Evolutionary conservation across 169 alveolate species (phyloP), one percentile per base, ranked within the genome.

Genomic region (Cryptosporidium canis): DNA sequence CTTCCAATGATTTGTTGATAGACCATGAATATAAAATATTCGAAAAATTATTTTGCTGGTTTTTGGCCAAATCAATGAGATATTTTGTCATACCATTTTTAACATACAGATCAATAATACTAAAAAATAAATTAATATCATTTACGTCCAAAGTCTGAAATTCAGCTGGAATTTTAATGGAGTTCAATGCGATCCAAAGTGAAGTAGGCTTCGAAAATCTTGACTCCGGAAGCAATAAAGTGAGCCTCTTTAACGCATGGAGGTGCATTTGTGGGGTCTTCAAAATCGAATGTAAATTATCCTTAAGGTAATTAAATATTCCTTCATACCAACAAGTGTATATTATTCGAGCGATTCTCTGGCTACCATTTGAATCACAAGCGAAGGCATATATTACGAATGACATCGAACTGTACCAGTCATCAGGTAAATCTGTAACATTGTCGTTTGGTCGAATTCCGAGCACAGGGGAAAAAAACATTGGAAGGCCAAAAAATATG

Each of bases 281-380:
- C 21, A 77, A 39, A 35, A 77, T 77, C 18, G 71, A 77, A 2
- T 21, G 45, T 58, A 77, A 77, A 41, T 39, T 33, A 39, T 39
- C 8, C 8, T 18, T 41, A 2, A 77, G 48, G 24, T 77, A 77
- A 14, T 77, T 43, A 39, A 27, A 55, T 29, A 77, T 39, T 58
- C 87, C 87, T 18, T 77, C 66, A 33, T 77, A 77, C 87, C 87
- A 77, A 77, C 77, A 77, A 27, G 61, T 77, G 47, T 77, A 77
- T 18, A 6, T 58, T 12, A 77, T n/a, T 14, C 37, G n/a, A 35
- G 61, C 65, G 24, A 61, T 55, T 8, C 11, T 31, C 7, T 48
- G 67, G 53, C 24, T 48, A 16, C 53, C 84, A 21, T 55, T 27
- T 16, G 64, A 27, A 29, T 55, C 47, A 11, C 48, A 39, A 27